These are phyloP conservation scores for Plasmopara muralis DNA, from an alignment of 352 stramenopile genomes.

Conservation along the genomic window DNA sequence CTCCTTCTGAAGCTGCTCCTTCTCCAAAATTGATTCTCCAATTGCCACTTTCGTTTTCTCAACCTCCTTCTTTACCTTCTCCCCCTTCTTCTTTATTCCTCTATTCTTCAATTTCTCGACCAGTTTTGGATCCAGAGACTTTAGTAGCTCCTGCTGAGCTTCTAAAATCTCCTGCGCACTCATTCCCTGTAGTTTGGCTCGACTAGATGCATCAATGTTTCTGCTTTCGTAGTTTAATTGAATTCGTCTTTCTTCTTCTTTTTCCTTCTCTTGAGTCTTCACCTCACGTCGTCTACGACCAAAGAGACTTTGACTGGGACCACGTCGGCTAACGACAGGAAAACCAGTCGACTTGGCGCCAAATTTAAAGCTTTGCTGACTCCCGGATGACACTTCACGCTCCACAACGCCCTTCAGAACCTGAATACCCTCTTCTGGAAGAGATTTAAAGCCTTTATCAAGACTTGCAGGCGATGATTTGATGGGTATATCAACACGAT, in stretches of 20 bases:
- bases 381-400: constrained; percentile 41
- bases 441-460: constrained; percentile 2
- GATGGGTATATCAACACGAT: constrained; percentile 5
- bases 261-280: constrained; percentile 3
- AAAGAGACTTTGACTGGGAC: constrained; percentile 55
- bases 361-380: constrained; percentile 29
- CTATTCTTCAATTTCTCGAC: constrained; percentile 60
- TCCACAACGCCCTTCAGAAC: constrained; percentile 59
- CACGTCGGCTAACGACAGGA: constrained; percentile 40
- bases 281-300: constrained; percentile 37
- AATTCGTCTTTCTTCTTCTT: constrained; percentile 1
- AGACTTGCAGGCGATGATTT: constrained; percentile 7
- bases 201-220: constrained; percentile 62
- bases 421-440: constrained; percentile 18
- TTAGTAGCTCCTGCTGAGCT: constrained; percentile 59
- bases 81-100: constrained; percentile 5
- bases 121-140: constrained; percentile 52
- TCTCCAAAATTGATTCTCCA: constrained; percentile 12
- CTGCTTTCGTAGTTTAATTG: constrained; percentile 28
- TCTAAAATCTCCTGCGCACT: constrained; percentile 58
- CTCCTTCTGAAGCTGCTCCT: constrained; percentile 15
- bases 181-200: constrained; percentile 49
- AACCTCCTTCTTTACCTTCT: constrained; percentile 1
- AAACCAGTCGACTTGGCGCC: constrained; percentile 44
- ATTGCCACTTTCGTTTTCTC: constrained; percentile 13